These are phyloP conservation scores for Lasiosphaeris hirsuta DNA, from an alignment of 495 filamentous ascomycete genomes.

Conservation along the genomic window DNA sequence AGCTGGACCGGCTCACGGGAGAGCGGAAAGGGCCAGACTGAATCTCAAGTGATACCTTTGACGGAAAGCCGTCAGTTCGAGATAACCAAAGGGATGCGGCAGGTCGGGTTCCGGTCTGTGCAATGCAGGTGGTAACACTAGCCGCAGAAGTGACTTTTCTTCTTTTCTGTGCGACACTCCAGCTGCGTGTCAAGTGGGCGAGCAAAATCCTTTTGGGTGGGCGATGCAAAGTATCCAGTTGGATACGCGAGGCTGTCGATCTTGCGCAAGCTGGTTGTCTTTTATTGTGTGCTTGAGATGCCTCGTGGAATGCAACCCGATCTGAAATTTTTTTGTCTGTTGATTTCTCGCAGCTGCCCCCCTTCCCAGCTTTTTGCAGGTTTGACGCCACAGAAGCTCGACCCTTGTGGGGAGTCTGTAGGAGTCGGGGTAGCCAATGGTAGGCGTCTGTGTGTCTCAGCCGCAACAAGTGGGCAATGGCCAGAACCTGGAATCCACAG, in stretches of 20 bases:
- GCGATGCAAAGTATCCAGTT: neutral
- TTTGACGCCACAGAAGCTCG: slow-evolving; percentile 9
- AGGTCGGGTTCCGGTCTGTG: slow-evolving; percentile 4
- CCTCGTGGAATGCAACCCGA: neutral
- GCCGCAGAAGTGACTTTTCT: neutral
- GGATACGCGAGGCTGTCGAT: neutral
- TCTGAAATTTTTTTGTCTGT: neutral
- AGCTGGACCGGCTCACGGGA: neutral
- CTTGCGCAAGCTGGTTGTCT: neutral
- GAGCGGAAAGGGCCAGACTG: neutral
- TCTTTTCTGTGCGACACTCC: slow-evolving; percentile 9
- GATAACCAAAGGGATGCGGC: slow-evolving; percentile 3
- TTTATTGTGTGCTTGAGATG: neutral
- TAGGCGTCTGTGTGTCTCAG: neutral
- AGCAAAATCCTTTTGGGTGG: neutral
- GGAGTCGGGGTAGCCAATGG: neutral
- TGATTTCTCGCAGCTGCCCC: neutral
- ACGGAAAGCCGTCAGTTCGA: slow-evolving; percentile 6
- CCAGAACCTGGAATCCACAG: slow-evolving; percentile 5
- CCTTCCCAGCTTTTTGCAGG: neutral
- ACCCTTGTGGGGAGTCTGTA: neutral
- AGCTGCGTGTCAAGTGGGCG: neutral
- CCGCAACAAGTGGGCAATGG: slow-evolving; percentile 1
- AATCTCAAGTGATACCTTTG: neutral
- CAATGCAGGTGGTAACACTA: slow-evolving; percentile 7